Percentiles rank a stretch among this genome's conserved stretches.
Conservation (phyloP, 2,329 filamentous ascomycete genomes). For the Phyllosticta ampelicida region DNA sequence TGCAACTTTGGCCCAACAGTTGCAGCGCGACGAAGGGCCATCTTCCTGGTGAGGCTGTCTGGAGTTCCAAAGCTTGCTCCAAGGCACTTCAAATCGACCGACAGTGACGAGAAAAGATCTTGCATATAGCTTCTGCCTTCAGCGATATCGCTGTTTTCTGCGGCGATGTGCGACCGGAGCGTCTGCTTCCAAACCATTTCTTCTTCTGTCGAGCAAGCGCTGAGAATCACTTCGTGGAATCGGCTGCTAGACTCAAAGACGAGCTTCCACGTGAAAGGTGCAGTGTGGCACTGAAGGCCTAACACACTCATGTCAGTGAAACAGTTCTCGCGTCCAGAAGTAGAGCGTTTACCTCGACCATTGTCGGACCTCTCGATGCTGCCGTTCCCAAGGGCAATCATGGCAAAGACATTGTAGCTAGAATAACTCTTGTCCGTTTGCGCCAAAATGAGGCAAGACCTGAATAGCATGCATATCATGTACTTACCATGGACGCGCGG, state of each 20-base stretch:
- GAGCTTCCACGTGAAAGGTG: conserved; percentile 84
- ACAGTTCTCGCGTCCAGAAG: neutral
- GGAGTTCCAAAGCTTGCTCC: conserved; percentile 66
- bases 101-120: conserved; percentile 52
- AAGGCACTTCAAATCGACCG: conserved; percentile 60
- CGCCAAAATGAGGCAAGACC: conserved; percentile 67
- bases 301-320: conserved; percentile 11
- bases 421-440: conserved; percentile 52
- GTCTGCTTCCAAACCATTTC: conserved; percentile 68
- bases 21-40: conserved; percentile 70
- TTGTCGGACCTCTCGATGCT: conserved; percentile 65
- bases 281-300: conserved; percentile 76
- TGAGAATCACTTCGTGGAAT: conserved; percentile 76
- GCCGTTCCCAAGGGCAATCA: conserved; percentile 55
- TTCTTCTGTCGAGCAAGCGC: conserved; percentile 71
- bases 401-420: conserved; percentile 63
- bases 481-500: conserved; percentile 60
- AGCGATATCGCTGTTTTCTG: conserved; percentile 41
- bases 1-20: conserved; percentile 60
- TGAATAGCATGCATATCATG: conserved; percentile 77
- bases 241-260: conserved; percentile 68
- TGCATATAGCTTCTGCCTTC: conserved; percentile 37
- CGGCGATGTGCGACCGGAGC: conserved; percentile 44
- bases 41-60: conserved; percentile 51
- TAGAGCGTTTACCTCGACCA: conserved; percentile 47